Percentiles rank a stretch among this genome's conserved stretches.
Conservation (phyloP, 176 grass and related monocot genomes). For the Paspalum notatum region DNA sequence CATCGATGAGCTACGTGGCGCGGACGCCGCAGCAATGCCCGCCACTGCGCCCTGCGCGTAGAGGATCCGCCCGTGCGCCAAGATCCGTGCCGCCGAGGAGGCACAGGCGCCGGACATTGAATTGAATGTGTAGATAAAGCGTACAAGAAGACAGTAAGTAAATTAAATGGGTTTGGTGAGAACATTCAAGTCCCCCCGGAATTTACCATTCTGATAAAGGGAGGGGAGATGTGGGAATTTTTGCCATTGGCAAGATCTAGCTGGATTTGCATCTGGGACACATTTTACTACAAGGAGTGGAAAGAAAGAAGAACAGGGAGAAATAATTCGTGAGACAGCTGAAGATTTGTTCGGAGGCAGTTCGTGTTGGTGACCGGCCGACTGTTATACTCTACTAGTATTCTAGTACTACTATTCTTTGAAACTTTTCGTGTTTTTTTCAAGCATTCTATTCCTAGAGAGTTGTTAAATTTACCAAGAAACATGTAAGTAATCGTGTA, state of each 20-base stretch:
- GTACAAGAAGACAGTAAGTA: conserved; percentile 51
- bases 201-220: conserved; percentile 37
- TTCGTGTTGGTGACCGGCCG: conserved; percentile 42
- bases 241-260: conserved; percentile 39
- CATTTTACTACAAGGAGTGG: background rate
- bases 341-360: conserved; percentile 38
- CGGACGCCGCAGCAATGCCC: background rate
- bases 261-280: conserved; percentile 32
- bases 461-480: conserved; percentile 35
- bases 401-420: conserved; percentile 35
- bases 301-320: conserved; percentile 2
- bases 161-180: conserved; percentile 49
- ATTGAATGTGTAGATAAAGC: conserved; percentile 58
- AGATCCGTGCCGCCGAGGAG: conserved; percentile 42
- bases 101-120: conserved; percentile 4
- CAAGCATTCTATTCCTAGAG: conserved; percentile 21
- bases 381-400: background rate
- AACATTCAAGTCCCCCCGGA: conserved; percentile 44
- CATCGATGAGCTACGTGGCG: conserved; percentile 33
- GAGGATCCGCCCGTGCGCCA: conserved; percentile 32
- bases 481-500: conserved; percentile 39
- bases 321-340: conserved; percentile 36
- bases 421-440: background rate
- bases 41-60: conserved; percentile 58
- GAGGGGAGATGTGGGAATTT: conserved; percentile 16